phyloP scores from a whole-genome alignment of 2,329 filamentous ascomycete species.

The Cercospora sp. region DNA sequence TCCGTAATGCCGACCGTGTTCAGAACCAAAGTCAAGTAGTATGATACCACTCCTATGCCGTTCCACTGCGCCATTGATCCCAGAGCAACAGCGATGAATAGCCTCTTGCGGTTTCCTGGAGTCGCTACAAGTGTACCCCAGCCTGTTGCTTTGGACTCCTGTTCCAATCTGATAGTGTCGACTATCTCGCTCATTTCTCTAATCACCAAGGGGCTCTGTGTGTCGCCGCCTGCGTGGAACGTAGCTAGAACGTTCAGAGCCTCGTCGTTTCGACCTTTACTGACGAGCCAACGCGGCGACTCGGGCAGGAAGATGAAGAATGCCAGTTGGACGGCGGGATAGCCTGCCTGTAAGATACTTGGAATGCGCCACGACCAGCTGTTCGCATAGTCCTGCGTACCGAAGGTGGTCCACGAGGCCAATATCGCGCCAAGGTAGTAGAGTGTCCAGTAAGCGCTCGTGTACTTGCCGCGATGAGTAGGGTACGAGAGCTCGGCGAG shows the following conservation, averaged over 20 bases:
- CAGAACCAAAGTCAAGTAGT: conserved; percentile 23
- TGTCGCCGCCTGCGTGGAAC: conserved; percentile 49
- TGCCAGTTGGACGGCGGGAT: conserved; percentile 46
- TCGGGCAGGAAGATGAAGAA: conserved; percentile 29
- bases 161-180: conserved; percentile 57
- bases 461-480: conserved; percentile 28
- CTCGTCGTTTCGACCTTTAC: conserved; percentile 30
- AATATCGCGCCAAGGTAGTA: conserved; percentile 29
- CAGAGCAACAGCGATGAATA: conserved; percentile 41
- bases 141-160: conserved; percentile 49
- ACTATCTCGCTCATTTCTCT: conserved; percentile 63
- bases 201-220: conserved; percentile 53
- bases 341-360: conserved; percentile 49
- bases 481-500: conserved; percentile 28
- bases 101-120: conserved; percentile 39
- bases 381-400: conserved; percentile 20
- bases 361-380: conserved; percentile 52
- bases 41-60: conserved; percentile 35
- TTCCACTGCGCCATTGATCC: conserved; percentile 42
- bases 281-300: conserved; percentile 31
- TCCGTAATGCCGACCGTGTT: conserved; percentile 43
- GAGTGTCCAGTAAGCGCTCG: conserved; percentile 24
- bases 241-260: conserved; percentile 40
- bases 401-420: conserved; percentile 28
- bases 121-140: conserved; percentile 23